These are phyloP conservation scores for Exophiala oligosperma DNA, from an alignment of 2,329 filamentous ascomycete species.

Conservation along the genomic window DNA sequence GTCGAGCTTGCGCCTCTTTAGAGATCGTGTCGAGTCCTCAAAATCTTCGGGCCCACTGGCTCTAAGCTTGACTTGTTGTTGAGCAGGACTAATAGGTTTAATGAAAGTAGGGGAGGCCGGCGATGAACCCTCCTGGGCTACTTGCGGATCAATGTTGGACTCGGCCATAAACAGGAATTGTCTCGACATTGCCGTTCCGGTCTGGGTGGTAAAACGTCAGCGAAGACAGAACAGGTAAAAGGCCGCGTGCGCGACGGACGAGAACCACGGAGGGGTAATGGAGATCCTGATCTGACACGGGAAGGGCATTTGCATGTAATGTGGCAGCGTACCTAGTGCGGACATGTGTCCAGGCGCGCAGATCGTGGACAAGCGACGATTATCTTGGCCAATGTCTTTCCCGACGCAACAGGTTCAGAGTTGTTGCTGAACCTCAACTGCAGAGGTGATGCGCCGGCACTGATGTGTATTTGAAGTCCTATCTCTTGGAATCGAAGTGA, in stretches of 20 bases:
- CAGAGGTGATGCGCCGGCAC: too few species aligned
- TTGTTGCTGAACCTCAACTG: too few species aligned
- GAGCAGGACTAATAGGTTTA: slow-evolving; percentile 11
- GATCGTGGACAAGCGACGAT: background rate
- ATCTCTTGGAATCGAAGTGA: slow-evolving; percentile 13
- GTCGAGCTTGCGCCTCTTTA: slow-evolving; percentile 38
- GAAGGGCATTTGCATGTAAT: too few species aligned
- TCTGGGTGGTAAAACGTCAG: slow-evolving; percentile 7
- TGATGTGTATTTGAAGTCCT: background rate
- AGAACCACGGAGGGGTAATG: background rate
- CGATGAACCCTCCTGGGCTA: slow-evolving; percentile 13
- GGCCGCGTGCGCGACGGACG: background rate
- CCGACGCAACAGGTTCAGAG: too few species aligned
- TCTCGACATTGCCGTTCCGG: background rate
- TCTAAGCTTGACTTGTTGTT: slow-evolving; percentile 1
- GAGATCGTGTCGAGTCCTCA: slow-evolving; percentile 34
- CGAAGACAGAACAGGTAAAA: background rate
- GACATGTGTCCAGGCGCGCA: background rate
- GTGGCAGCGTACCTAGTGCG: background rate
- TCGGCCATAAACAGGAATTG: slow-evolving; percentile 21
- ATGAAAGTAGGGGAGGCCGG: slow-evolving; percentile 16
- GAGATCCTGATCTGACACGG: too few species aligned
- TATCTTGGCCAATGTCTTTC: background rate
- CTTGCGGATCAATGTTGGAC: slow-evolving; percentile 14
- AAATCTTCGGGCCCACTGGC: slow-evolving; percentile 12